Evolutionary conservation across 805 yeast genomes (phyloP).

Genomic region (Clavispora fructus): DNA sequence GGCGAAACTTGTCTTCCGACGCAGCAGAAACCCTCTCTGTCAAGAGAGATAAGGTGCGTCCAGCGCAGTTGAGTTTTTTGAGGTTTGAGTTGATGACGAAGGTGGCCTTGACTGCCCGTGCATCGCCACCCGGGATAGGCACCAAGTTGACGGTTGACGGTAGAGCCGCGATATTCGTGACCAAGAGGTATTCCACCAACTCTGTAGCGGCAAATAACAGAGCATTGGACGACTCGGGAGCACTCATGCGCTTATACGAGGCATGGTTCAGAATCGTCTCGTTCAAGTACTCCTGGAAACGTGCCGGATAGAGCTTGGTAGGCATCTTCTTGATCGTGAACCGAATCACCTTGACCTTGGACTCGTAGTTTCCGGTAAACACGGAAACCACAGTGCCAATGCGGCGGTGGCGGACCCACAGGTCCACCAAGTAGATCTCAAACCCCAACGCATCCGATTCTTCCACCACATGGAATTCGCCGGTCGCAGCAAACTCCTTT

Average conservation of each 20-base stretch:
- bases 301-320: constrained; percentile 42
- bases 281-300: constrained; percentile 55
- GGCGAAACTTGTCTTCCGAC: constrained; percentile 73
- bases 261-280: constrained; percentile 65
- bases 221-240: neutral
- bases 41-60: constrained; percentile 72
- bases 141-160: constrained; percentile 71
- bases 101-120: constrained; percentile 43
- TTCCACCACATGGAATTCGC: constrained; percentile 39
- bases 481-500: constrained; percentile 27
- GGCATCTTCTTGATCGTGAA: constrained; percentile 50
- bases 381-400: constrained; percentile 67
- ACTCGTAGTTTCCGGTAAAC: constrained; percentile 78
- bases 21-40: constrained; percentile 68
- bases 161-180: constrained; percentile 76
- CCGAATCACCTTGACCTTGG: constrained; percentile 52
- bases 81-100: constrained; percentile 75
- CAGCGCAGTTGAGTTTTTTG: constrained; percentile 74
- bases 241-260: constrained; percentile 53
- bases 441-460: constrained; percentile 60
- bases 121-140: constrained; percentile 60
- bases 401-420: constrained; percentile 79
- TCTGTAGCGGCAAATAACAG: neutral
- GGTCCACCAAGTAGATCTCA: constrained; percentile 89
- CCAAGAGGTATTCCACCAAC: constrained; percentile 45